Evolutionary conservation across 345 rosid genomes (phyloP).

Genomic region (Linum usitatissimum): DNA sequence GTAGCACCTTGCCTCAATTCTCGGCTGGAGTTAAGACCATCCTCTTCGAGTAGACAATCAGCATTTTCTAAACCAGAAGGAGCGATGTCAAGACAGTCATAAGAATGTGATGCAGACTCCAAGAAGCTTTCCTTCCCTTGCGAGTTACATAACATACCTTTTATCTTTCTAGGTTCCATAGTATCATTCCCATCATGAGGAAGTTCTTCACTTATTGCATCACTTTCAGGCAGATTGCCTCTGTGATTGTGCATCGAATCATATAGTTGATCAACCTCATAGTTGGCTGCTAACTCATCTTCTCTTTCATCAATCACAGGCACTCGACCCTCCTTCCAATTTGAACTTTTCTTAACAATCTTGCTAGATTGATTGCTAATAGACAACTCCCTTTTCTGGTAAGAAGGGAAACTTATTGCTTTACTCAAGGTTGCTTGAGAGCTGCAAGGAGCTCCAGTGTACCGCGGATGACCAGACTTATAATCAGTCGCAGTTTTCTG

Average conservation of each 20-base stretch:
- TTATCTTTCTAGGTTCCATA: conserved; percentile 8
- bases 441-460: conserved; percentile 1
- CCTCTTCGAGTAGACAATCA: conserved; percentile 1
- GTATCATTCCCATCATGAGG: conserved; percentile 22
- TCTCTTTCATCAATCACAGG: conserved; percentile 25
- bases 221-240: conserved; percentile 23
- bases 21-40: conserved; percentile 20
- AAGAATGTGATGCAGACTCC: conserved; percentile 8
- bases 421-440: conserved; percentile 20
- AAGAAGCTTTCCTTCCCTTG: conserved; percentile 23
- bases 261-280: conserved; percentile 33
- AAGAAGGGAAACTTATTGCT: conserved; percentile 22
- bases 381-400: conserved; percentile 28
- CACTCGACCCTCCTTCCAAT: conserved; percentile 23
- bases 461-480: conserved; percentile 17
- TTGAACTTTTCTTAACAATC: conserved; percentile 19
- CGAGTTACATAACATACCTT: conserved; percentile 21
- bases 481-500: conserved; percentile 11
- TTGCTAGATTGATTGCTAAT: conserved; percentile 14
- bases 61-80: too few species aligned
- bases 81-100: too few species aligned
- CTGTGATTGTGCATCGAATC: conserved; percentile 23
- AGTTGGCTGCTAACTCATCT: conserved; percentile 29
- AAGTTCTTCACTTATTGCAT: conserved; percentile 22
- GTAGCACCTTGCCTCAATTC: conserved; percentile 12